Evolutionary conservation across 495 filamentous ascomycete species (phyloP).

Genomic region (Penicillium simplicissimum): DNA sequence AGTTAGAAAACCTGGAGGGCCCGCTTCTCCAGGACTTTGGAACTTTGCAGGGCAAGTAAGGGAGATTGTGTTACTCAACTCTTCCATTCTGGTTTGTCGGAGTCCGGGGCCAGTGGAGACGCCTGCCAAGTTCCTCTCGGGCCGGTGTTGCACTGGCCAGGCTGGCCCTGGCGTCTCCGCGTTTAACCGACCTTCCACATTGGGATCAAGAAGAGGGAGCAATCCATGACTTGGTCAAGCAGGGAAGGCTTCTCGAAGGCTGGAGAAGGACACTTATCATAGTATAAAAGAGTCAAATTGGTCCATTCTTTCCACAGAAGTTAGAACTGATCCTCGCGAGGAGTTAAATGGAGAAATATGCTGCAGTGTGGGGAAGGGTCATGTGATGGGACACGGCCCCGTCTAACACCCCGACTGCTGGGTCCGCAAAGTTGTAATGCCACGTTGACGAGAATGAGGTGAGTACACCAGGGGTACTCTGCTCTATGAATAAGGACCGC

Average conservation of each 20-base stretch:
- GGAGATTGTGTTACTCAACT: conserved; percentile 19
- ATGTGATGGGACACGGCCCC: no score
- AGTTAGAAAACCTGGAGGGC: conserved; percentile 5
- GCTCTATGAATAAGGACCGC: neutral
- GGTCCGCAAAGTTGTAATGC: no score
- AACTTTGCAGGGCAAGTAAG: neutral
- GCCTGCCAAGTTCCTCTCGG: neutral
- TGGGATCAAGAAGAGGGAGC: neutral
- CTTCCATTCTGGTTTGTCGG: conserved; percentile 7
- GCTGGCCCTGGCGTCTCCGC: conserved; percentile 6
- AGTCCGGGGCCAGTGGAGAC: conserved; percentile 10
- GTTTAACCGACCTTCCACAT: conserved; percentile 10
- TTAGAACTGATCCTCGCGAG: no score
- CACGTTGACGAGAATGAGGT: no score
- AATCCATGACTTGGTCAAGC: neutral
- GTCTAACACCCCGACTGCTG: no score
- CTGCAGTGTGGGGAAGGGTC: no score
- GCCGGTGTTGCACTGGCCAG: neutral
- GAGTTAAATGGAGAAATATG: no score
- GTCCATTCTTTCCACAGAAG: no score
- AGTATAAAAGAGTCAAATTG: neutral
- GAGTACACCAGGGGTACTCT: no score
- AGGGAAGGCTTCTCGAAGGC: neutral
- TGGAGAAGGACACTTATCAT: neutral
- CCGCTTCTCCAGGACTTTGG: neutral